Evolutionary conservation across 2,329 filamentous ascomycete genomes (phyloP).

Genomic region (Myotisia sp.): DNA sequence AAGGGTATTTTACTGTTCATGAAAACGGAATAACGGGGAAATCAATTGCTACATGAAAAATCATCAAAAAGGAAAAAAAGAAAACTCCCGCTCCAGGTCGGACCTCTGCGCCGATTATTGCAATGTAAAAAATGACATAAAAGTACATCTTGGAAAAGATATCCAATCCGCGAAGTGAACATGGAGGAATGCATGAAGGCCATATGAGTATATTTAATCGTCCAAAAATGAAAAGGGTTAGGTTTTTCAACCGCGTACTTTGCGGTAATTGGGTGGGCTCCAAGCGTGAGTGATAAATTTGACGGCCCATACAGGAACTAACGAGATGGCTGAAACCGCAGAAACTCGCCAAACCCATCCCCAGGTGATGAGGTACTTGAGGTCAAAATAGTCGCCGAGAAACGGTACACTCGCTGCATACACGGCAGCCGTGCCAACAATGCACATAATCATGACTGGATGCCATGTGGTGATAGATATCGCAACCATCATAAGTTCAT

Average conservation of each 20-base stretch:
- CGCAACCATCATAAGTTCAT: conserved; percentile 94
- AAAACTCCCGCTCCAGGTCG: no score
- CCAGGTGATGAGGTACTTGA: conserved; percentile 60
- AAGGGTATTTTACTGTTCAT: no score
- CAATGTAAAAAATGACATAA: no score
- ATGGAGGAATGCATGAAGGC: no score
- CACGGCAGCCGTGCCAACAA: conserved; percentile 68
- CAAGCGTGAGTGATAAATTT: conserved; percentile 75
- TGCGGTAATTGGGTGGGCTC: conserved; percentile 86
- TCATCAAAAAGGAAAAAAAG: no score
- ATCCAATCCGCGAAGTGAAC: no score
- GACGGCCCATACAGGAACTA: conserved; percentile 74
- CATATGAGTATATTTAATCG: no score
- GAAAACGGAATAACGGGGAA: no score
- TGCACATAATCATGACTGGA: conserved; percentile 70
- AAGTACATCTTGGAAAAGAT: no score
- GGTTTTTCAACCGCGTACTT: conserved; percentile 50
- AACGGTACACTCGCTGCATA: conserved; percentile 77
- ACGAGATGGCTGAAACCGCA: conserved; percentile 63
- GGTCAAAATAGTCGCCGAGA: conserved; percentile 76
- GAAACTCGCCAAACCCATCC: conserved; percentile 80
- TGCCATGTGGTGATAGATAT: conserved; percentile 97
- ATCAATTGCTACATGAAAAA: no score
- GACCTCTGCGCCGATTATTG: no score
- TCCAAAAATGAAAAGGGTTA: no score